Percentiles rank a stretch among this genome's conserved stretches.
Evolutionary conservation across 805 yeast genomes (phyloP).

Genomic region (Clavispora fructus): DNA sequence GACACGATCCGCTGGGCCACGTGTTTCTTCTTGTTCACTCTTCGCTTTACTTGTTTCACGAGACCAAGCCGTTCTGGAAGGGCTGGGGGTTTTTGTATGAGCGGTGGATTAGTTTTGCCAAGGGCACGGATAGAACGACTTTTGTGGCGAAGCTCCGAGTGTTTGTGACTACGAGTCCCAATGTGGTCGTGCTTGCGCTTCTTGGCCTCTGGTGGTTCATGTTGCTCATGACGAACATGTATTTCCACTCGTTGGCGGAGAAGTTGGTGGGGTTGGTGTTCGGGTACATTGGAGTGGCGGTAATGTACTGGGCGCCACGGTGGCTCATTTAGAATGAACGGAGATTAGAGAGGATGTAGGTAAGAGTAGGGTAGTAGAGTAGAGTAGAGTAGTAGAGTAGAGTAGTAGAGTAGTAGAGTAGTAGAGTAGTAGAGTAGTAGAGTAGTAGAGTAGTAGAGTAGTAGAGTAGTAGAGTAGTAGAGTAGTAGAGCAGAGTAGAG

Average conservation of each 20-base stretch:
- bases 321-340: slow-evolving; percentile 2
- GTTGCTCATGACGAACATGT: slow-evolving; percentile 76
- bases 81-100: slow-evolving; percentile 15
- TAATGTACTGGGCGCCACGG: slow-evolving; percentile 42
- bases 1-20: slow-evolving; percentile 97
- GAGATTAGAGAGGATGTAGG: neutral
- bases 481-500: too few species aligned
- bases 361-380: too few species aligned
- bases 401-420: too few species aligned
- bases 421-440: too few species aligned
- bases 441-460: too few species aligned
- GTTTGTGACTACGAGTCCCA: slow-evolving; percentile 12
- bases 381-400: too few species aligned
- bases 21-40: slow-evolving; percentile 71
- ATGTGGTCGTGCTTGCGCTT: slow-evolving; percentile 20
- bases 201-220: slow-evolving; percentile 73
- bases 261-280: slow-evolving; percentile 65
- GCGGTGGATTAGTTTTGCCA: neutral
- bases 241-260: slow-evolving; percentile 78
- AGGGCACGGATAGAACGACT: neutral
- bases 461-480: too few species aligned
- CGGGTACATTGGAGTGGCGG: slow-evolving; percentile 48
- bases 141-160: neutral
- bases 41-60: slow-evolving; percentile 61
- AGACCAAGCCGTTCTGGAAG: slow-evolving; percentile 41